Evolutionary conservation across 441 rosid genomes (phyloP).

Genomic region (Croton setiger): DNA sequence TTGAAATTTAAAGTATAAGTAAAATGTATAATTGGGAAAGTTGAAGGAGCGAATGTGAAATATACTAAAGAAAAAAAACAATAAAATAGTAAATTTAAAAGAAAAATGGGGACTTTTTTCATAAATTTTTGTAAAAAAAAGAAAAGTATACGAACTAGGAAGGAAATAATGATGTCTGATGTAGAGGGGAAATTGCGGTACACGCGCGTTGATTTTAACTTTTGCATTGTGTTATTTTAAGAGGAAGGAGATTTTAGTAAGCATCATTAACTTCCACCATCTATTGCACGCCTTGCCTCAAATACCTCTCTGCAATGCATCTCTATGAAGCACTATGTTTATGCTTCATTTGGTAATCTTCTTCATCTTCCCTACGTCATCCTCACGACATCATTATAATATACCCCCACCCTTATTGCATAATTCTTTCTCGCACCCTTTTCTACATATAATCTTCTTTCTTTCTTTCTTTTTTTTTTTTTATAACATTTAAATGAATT

Average conservation of each 20-base stretch:
- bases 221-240: background rate
- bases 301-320: constrained; percentile 1
- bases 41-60: too few relatives aligned
- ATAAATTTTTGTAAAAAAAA: too few relatives aligned
- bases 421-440: background rate
- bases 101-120: too few relatives aligned
- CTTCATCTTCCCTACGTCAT: constrained; percentile 12
- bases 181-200: background rate
- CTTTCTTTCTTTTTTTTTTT: too few relatives aligned
- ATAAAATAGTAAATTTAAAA: background rate
- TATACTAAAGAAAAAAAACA: background rate
- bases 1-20: too few relatives aligned
- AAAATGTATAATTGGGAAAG: too few relatives aligned
- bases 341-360: constrained; percentile 1
- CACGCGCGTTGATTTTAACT: constrained; percentile 21
- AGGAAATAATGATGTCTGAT: constrained; percentile 1
- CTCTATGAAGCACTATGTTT: background rate
- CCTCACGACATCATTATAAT: constrained; percentile 6
- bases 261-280: constrained; percentile 35
- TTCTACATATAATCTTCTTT: background rate
- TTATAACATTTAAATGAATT: too few relatives aligned
- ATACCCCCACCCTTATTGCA: background rate
- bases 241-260: constrained; percentile 2
- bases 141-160: background rate
- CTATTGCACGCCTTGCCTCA: constrained; percentile 30